Conservation (phyloP, 495 filamentous ascomycete genomes). For the Tetracladium setigerum region DNA sequence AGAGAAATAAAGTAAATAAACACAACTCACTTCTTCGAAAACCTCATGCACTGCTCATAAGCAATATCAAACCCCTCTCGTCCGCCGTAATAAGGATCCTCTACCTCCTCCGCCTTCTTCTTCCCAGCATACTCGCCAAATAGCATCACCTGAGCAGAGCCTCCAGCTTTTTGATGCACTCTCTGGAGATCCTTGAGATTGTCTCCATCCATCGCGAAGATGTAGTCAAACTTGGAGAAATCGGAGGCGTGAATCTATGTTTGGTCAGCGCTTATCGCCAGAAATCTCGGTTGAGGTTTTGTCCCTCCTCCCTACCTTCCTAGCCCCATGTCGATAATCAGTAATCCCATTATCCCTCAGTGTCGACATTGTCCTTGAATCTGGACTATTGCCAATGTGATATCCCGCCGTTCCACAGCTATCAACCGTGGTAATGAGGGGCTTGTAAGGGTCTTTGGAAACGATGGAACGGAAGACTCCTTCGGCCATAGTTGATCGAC, state of each 20-base stretch:
- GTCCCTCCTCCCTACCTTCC: slow-evolving; percentile 46
- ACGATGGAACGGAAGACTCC: slow-evolving; percentile 75
- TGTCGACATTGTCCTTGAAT: slow-evolving; percentile 78
- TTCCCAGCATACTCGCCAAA: slow-evolving; percentile 78
- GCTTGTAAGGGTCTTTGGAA: slow-evolving; percentile 40
- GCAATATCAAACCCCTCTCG: slow-evolving; percentile 76
- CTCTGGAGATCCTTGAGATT: slow-evolving; percentile 68
- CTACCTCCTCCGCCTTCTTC: slow-evolving; percentile 61
- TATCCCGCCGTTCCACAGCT: slow-evolving; percentile 86
- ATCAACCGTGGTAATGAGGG: slow-evolving; percentile 63
- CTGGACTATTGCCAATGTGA: slow-evolving; percentile 64
- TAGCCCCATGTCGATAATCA: slow-evolving; percentile 68
- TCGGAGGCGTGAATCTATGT: slow-evolving; percentile 43
- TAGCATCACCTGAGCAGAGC: slow-evolving; percentile 58
- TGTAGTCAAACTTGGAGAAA: slow-evolving; percentile 81
- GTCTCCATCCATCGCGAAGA: slow-evolving; percentile 89
- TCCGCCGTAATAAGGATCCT: slow-evolving; percentile 89
- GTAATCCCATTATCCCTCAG: slow-evolving; percentile 66
- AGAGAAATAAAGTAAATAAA: slow-evolving; percentile 16
- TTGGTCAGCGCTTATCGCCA: neutral
- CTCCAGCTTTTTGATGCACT: slow-evolving; percentile 43
- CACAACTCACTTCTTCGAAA: slow-evolving; percentile 68
- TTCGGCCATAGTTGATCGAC: slow-evolving; percentile 91
- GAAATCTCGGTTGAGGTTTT: neutral
- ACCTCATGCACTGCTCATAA: slow-evolving; percentile 73